Evolutionary conservation across 2,329 filamentous ascomycete genomes (phyloP).

Genomic region (Aspergillus neotritici): DNA sequence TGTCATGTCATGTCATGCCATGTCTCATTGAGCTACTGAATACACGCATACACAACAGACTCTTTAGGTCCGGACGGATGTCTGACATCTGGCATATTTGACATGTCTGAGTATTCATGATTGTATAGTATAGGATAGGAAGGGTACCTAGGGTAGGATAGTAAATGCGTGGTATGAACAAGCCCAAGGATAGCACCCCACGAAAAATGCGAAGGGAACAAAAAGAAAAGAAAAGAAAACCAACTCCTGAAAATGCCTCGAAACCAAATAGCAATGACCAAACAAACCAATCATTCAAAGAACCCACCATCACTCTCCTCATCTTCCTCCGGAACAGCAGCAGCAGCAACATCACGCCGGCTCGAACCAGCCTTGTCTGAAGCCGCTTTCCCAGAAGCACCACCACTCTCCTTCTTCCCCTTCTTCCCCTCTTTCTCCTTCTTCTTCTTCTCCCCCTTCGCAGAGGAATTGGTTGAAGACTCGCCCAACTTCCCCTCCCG

Average conservation of each 20-base stretch:
- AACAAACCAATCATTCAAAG: constrained; percentile 25
- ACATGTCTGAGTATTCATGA: too few species aligned
- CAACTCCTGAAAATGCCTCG: constrained; percentile 18
- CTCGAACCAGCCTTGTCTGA: background rate
- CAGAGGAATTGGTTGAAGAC: constrained; percentile 4
- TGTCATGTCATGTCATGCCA: too few species aligned
- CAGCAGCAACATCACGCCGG: constrained; percentile 9
- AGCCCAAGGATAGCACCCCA: background rate
- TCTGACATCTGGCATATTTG: too few species aligned
- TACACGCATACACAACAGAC: too few species aligned
- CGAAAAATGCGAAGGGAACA: background rate
- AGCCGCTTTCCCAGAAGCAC: background rate
- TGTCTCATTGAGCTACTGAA: too few species aligned
- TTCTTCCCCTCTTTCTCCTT: background rate
- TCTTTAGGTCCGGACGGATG: too few species aligned
- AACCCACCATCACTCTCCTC: constrained; percentile 39
- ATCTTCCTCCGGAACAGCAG: constrained; percentile 12
- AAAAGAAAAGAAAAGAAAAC: constrained; percentile 2
- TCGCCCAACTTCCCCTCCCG: constrained; percentile 37
- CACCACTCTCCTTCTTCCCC: constrained; percentile 7
- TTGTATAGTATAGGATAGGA: too few species aligned
- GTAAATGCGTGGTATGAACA: constrained; percentile 3
- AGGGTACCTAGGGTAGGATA: too few species aligned
- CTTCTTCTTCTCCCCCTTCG: background rate
- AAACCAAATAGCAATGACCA: background rate